phyloP scores from a whole-genome alignment of 306 rosid genomes.

The Gleditsia sinensis region DNA sequence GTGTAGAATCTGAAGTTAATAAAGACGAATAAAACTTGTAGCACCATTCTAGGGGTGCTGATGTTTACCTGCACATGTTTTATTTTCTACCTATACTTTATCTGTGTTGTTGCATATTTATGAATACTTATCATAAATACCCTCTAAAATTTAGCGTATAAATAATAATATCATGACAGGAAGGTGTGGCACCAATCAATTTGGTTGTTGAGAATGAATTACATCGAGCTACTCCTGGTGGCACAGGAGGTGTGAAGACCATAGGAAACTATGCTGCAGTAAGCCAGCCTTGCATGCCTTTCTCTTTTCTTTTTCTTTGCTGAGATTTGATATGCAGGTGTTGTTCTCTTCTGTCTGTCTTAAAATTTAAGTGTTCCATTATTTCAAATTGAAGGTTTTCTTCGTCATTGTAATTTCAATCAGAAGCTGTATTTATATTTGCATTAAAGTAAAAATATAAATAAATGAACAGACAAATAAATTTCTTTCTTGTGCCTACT shows the following conservation, averaged over 20 bases:
- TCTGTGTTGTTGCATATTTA: not conserved
- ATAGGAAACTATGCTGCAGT: constrained; percentile 98
- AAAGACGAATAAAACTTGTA: constrained; percentile 3
- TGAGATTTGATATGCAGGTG: constrained; percentile 20
- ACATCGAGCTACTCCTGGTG: constrained; percentile 97
- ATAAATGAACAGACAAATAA: not conserved
- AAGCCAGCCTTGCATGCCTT: constrained; percentile 41
- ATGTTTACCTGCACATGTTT: not conserved
- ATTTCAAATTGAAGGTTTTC: constrained; percentile 1
- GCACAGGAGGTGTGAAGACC: constrained; percentile 97
- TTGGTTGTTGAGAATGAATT: constrained; percentile 79
- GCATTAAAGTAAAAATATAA: not conserved
- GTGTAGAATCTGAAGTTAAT: constrained; percentile 13
- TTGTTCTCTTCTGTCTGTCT: constrained; percentile 14
- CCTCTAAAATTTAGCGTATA: not conserved
- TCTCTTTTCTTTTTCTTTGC: constrained; percentile 13
- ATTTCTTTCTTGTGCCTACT: constrained; percentile 11
- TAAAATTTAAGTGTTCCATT: constrained; percentile 16
- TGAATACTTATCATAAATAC: not conserved
- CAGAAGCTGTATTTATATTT: constrained; percentile 15
- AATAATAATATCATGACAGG: constrained; percentile 66
- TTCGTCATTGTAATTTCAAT: constrained; percentile 8
- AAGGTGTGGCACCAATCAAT: constrained; percentile 92
- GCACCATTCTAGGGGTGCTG: not conserved
- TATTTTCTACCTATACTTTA: constrained; percentile 12